Percentiles rank a stretch among this genome's conserved stretches.
These are phyloP conservation scores for Globisporangium middletonii DNA, from an alignment of 352 stramenopile species.

Conservation along the genomic window DNA sequence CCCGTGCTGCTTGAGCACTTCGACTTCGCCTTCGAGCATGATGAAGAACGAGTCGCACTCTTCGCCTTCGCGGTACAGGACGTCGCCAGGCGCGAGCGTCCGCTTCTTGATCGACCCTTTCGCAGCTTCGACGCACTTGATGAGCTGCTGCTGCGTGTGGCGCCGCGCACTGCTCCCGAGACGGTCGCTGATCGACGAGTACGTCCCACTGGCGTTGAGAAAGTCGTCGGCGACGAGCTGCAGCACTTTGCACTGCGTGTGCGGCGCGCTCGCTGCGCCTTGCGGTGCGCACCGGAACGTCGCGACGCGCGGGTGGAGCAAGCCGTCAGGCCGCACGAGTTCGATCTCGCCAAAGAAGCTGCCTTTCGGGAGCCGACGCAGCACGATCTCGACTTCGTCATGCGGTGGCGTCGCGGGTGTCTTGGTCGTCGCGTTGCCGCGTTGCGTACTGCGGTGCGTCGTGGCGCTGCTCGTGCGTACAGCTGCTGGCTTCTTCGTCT, in stretches of 20 bases:
- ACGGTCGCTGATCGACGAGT: slow-evolving; percentile 61
- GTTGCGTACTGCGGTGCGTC: too few relatives aligned
- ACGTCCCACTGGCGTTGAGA: slow-evolving; percentile 69
- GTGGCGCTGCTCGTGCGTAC: not conserved
- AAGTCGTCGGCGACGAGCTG: slow-evolving; percentile 78
- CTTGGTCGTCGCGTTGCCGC: not conserved
- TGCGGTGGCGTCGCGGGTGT: not conserved
- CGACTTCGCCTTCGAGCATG: slow-evolving; percentile 57
- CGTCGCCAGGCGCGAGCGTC: slow-evolving; percentile 47
- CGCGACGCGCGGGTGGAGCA: slow-evolving; percentile 61
- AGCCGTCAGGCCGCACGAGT: slow-evolving; percentile 60
- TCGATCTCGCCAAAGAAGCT: slow-evolving; percentile 82
- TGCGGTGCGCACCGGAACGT: slow-evolving; percentile 45
- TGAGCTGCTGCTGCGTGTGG: slow-evolving; percentile 64
- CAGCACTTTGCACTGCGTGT: slow-evolving; percentile 62
- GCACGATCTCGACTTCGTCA: slow-evolving; percentile 32
- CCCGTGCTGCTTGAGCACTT: slow-evolving; percentile 67
- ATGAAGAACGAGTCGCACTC: slow-evolving; percentile 78
- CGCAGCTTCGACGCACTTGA: slow-evolving; percentile 71
- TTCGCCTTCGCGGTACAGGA: slow-evolving; percentile 78
- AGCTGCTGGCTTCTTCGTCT: too few relatives aligned
- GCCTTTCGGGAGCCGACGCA: slow-evolving; percentile 56
- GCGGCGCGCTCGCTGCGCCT: not conserved
- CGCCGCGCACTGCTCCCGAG: slow-evolving; percentile 51
- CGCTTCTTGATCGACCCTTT: slow-evolving; percentile 66